Base-by-base conservation (phyloP, 805 yeast genomes). In the Metschnikowia picachoensis region DNA sequence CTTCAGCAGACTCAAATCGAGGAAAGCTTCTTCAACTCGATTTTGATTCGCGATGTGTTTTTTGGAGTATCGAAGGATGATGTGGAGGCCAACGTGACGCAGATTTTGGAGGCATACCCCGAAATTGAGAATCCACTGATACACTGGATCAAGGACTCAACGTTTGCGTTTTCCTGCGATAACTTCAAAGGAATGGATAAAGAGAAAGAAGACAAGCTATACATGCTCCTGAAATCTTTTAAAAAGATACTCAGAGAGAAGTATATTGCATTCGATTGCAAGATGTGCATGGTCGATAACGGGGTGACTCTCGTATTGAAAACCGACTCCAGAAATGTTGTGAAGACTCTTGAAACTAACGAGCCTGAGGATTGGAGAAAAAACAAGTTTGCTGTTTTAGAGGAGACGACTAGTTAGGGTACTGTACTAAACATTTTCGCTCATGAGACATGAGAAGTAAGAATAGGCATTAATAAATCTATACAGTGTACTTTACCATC, bases 11-110 rank as follows among this genome's bases (percentile, higher is more conserved):
- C 38, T 48, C 58, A 58, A 9, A 51, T 60, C n/a, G 62, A 62
- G 14, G 63, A 65, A 4, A 59, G 68, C 11, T 60, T 58, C 35
- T 78, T 60, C 62, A 84, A 84, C 61, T 80, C 85, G 1, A 67
- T 85, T 42, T 55, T 77, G 13, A 72, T 85, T 11, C 66, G 67
- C 31, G 82, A 79, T 44, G 68, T 79, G 3, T 75, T 77, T 33
- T 67, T 75, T 41, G 87, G 87, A 0, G 69, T 77, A 1, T 74
- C 80, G 0, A 65, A 64, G 42, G 73, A 72, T 8, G 76, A 73
- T 15, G 51, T 82, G 10, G 74, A 70, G 39, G 55, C 48, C 0
- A 57, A 62, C 9, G 59, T 75, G 14, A 38, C 28, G 12, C 52
- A 51, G 3, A 39, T 61, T 9, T 55, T 65, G 16, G 61, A 62